phyloP scores from a whole-genome alignment of 192 early-diverging fungal genomes.

The Gonapodya prolifera region DNA sequence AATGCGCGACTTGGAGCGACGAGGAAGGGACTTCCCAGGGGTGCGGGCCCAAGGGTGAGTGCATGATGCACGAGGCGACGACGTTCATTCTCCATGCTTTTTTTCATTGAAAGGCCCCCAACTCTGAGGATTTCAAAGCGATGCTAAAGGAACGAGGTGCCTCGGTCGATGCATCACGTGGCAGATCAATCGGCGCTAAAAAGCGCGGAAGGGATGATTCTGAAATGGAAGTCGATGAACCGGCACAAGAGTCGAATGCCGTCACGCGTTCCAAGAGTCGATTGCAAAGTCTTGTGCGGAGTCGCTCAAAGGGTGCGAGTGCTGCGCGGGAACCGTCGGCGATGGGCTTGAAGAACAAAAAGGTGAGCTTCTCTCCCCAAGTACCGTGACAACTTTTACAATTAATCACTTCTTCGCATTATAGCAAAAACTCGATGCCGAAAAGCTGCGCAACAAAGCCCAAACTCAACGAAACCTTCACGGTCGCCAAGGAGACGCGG shows the following conservation, averaged over 20 bases:
- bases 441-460: conserved; percentile 60
- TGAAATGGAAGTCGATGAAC: not conserved
- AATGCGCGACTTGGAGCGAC: not conserved
- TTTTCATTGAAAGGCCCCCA: not conserved
- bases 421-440: conserved; percentile 33
- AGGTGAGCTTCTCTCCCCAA: not conserved
- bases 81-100: not conserved
- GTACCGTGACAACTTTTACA: not conserved
- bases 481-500: conserved; percentile 83
- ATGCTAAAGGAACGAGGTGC: conserved; percentile 64
- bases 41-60: not conserved
- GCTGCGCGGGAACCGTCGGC: conserved; percentile 4
- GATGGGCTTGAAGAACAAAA: conserved; percentile 6
- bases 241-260: not conserved
- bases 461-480: conserved; percentile 62
- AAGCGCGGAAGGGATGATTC: not conserved
- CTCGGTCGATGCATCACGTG: conserved; percentile 36
- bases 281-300: conserved; percentile 22
- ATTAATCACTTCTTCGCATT: not conserved
- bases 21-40: not conserved
- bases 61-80: not conserved
- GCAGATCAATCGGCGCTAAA: not conserved
- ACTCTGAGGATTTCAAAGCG: conserved; percentile 45
- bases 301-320: not conserved
- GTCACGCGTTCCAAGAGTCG: not conserved